These are phyloP conservation scores for Apiosordaria backusii DNA, from an alignment of 495 filamentous ascomycete species.

Conservation along the genomic window DNA sequence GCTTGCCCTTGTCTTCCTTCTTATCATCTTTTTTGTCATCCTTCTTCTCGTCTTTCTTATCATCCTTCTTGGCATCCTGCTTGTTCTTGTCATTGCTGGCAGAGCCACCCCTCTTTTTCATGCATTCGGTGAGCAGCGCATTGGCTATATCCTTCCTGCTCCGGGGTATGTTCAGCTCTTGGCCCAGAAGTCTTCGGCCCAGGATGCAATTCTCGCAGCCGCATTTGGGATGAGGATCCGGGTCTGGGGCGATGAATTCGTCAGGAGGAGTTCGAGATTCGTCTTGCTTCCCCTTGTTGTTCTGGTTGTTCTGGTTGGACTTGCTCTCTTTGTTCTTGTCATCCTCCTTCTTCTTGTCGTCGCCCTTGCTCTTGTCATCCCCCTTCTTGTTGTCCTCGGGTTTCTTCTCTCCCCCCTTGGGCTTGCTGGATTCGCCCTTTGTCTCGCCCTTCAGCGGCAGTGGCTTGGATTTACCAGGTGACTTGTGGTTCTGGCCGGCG, in stretches of 20 bases:
- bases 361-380: background rate
- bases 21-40: background rate
- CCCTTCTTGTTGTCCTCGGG: slow-evolving; percentile 1
- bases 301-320: slow-evolving; percentile 1
- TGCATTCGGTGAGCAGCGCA: background rate
- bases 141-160: background rate
- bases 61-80: background rate
- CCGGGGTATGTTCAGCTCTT: background rate
- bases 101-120: background rate
- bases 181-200: background rate
- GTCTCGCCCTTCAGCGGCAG: background rate
- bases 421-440: background rate
- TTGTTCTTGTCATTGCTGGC: background rate
- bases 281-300: slow-evolving; percentile 14
- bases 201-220: background rate
- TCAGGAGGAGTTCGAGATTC: background rate
- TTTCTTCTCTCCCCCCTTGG: background rate
- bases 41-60: background rate
- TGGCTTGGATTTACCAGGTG: background rate
- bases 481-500: background rate
- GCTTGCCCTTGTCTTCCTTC: background rate
- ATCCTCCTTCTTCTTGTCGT: slow-evolving; percentile 15
- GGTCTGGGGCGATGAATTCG: background rate
- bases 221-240: background rate
- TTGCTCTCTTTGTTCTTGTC: slow-evolving; percentile 15